Conservation (phyloP, 805 yeast genomes). For the Cyberlindnera mississippiensis region DNA sequence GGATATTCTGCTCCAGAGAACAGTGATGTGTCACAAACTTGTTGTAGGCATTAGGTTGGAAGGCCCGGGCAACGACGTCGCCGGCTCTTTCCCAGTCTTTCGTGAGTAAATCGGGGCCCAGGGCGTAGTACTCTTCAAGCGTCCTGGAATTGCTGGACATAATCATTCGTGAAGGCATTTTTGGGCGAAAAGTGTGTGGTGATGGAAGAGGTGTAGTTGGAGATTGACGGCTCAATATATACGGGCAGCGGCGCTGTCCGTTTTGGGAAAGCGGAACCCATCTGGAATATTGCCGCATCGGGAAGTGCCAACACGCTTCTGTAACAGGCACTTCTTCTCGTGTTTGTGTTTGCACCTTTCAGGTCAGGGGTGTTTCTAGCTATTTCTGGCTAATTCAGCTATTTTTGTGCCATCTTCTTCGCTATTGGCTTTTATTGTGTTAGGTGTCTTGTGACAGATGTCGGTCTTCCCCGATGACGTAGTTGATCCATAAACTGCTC, state of each 20-base stretch:
- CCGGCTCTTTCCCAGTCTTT: slow-evolving; percentile 15
- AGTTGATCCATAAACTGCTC: no score
- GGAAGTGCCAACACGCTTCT: no score
- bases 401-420: no score
- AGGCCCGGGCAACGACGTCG: slow-evolving; percentile 19
- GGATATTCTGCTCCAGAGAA: slow-evolving; percentile 13
- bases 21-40: slow-evolving; percentile 13
- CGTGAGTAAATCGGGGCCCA: slow-evolving; percentile 3
- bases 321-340: no score
- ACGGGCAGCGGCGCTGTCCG: slow-evolving; percentile 4
- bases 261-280: not conserved
- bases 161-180: not conserved
- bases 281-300: not conserved
- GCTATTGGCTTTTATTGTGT: no score
- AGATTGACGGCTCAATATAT: not conserved
- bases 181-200: not conserved
- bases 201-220: not conserved
- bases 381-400: no score
- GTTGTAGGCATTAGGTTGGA: slow-evolving; percentile 20
- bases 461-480: no score
- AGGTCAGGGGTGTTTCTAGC: no score
- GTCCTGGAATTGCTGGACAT: not conserved
- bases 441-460: no score
- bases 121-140: not conserved
- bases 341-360: no score